Base-by-base conservation (phyloP, 2,329 filamentous ascomycete species). In the Cladophialophora exuberans region DNA sequence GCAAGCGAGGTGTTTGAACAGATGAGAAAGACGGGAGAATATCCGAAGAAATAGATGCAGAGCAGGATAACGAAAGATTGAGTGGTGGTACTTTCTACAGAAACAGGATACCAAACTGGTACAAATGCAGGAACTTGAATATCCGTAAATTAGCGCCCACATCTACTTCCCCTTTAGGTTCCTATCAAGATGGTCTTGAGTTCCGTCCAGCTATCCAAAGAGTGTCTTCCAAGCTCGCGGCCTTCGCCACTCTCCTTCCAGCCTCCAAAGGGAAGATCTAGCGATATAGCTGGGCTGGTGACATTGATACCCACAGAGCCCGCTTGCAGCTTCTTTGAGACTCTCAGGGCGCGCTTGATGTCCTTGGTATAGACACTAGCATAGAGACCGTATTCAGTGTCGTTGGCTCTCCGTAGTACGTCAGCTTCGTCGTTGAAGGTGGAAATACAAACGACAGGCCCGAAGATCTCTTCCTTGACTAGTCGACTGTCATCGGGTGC, bases 391-490 rank as follows among this genome's bases (percentile, higher is more conserved):
- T 83, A 83, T 2, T 74, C 79, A 1, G 77, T 79, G 64, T 85
- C 79, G 64, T 86, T 86, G 15, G 83, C 83, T 23, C 77, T 74
- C 20, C 72, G 67, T 25, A 85, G 69, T 0, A 80, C 83, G 60
- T 85, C 83, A 5, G 83, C 81, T 62, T 85, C 82, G 0, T 74
- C 77, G 61, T 79, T 79, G 73, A 86, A 86, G 9, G 75, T 79
- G 38, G 73, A 68, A 52, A 86, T 79, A 10, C 79, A 78, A 10
- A 83, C 80, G 54, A 86, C 83, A 1, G 83, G 83, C 0, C 83
- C 83, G 58, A 86, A 86, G 6, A 86, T 79, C 63, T 86, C 83
- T 67, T 85, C 82, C 13, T 77, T 77, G 71, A 80, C 83, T 61
- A 85, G 82, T 46, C 73, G 79, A 79, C 83, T 83, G 61, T 74